phyloP scores from a whole-genome alignment of 2,329 filamentous ascomycete genomes.

The Celoporthe dispersa region DNA sequence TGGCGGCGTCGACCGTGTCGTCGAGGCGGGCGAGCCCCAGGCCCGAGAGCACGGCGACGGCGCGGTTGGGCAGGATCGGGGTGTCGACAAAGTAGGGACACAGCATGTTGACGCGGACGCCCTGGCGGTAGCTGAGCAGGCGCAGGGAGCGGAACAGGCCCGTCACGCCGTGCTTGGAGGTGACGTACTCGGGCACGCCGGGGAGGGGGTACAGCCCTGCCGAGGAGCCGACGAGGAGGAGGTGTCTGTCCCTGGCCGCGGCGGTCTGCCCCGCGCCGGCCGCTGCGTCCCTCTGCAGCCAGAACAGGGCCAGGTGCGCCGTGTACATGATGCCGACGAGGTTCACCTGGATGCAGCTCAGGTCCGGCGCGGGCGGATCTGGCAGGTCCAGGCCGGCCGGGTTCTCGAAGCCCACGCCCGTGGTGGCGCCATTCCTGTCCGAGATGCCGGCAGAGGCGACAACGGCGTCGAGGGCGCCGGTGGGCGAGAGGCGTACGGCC shows the following conservation, averaged over 20 bases:
- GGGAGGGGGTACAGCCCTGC: conserved; percentile 56
- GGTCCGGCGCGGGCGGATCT: conserved; percentile 51
- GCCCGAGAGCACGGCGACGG: conserved; percentile 60
- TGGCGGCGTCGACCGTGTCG: conserved; percentile 68
- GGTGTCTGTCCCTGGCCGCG: conserved; percentile 55
- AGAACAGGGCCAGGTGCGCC: conserved; percentile 65
- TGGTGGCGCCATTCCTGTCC: conserved; percentile 39
- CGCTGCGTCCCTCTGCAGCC: conserved; percentile 52
- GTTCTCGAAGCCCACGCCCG: conserved; percentile 48
- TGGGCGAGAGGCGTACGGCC: conserved; percentile 57
- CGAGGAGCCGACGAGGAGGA: conserved; percentile 67
- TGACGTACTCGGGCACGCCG: conserved; percentile 57
- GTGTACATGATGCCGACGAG: conserved; percentile 68
- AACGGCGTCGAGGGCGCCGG: conserved; percentile 63
- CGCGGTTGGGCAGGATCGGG: conserved; percentile 55
- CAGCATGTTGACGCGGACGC: conserved; percentile 68
- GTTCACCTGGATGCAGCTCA: conserved; percentile 65
- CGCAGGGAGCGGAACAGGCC: conserved; percentile 67
- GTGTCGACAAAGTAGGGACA: conserved; percentile 69
- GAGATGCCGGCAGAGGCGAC: conserved; percentile 70
- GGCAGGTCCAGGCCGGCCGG: conserved; percentile 46
- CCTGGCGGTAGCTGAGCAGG: conserved; percentile 49
- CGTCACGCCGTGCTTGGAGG: conserved; percentile 68
- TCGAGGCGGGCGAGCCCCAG: conserved; percentile 54
- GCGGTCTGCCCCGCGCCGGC: too few relatives aligned